phyloP scores from a whole-genome alignment of 208 protist genomes.

The Entamoeba dispar region DNA sequence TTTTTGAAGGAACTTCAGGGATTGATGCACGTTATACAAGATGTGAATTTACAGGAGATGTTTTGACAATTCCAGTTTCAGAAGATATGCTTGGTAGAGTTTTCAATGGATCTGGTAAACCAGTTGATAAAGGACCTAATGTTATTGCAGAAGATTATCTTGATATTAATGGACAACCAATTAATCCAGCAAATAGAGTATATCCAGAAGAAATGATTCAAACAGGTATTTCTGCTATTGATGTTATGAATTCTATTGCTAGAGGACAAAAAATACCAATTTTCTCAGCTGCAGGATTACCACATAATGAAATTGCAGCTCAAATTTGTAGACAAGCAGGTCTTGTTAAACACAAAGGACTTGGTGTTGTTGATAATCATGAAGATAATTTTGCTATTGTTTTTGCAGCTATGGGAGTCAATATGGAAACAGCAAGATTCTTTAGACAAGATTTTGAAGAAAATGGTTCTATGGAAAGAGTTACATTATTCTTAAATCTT shows the following conservation, averaged over 20 bases:
- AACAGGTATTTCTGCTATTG: conserved; percentile 98
- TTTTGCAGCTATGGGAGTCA: conserved; percentile 99
- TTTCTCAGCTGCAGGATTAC: conserved; percentile 96
- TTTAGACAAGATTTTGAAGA: conserved; percentile 98
- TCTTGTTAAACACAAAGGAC: conserved; percentile 69
- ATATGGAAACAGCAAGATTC: conserved; percentile 95
- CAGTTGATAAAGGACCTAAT: conserved; percentile 81
- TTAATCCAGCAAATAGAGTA: conserved; percentile 89
- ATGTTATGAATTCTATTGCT: conserved; percentile 98
- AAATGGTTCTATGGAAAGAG: conserved; percentile 89
- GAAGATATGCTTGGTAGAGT: conserved; percentile 97
- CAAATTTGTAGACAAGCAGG: conserved; percentile 98
- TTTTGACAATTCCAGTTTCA: conserved; percentile 85
- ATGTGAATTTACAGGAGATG: conserved; percentile 91
- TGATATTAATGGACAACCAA: conserved; percentile 93
- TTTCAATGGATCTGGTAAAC: conserved; percentile 96
- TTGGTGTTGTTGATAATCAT: conserved; percentile 41
- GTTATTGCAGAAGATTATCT: conserved; percentile 93
- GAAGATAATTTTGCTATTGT: conserved; percentile 94
- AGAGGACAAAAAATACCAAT: conserved; percentile 99
- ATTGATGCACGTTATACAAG: conserved; percentile 9
- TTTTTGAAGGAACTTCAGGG: conserved; percentile 27
- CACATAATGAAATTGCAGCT: conserved; percentile 98
- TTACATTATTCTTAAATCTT: conserved; percentile 86
- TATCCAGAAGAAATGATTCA: conserved; percentile 99